Percentiles rank a stretch among this genome's conserved stretches.
phyloP scores from a whole-genome alignment of 225 moss, liverwort and hornwort genomes.

The Neckera pumila region DNA sequence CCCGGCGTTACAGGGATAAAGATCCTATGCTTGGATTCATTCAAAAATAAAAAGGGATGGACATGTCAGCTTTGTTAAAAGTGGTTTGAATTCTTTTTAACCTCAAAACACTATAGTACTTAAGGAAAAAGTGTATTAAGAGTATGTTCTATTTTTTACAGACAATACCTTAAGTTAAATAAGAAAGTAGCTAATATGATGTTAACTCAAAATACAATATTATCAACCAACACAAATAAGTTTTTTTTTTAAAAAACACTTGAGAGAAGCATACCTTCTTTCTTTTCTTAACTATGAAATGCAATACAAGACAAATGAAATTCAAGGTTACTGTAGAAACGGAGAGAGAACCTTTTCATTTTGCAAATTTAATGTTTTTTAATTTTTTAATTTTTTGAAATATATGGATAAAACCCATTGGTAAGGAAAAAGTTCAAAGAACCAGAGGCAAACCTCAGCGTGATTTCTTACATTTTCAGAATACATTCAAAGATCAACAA shows the following conservation, averaged over 20 bases:
- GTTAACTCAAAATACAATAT: neutral
- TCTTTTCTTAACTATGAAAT: neutral
- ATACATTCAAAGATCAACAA: no score
- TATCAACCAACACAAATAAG: neutral
- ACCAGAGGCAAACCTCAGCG: no score
- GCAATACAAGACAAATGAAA: neutral
- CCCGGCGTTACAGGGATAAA: no score
- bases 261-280: neutral
- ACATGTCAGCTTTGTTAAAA: neutral
- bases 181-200: neutral
- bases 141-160: neutral
- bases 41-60: fast-evolving
- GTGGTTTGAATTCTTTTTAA: neutral
- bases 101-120: neutral
- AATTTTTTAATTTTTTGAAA: no score
- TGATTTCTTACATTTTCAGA: no score
- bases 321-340: neutral
- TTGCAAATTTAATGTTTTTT: no score
- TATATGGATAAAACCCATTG: no score
- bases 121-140: neutral
- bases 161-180: neutral
- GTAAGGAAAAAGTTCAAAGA: no score
- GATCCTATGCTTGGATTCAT: neutral
- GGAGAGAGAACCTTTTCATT: no score
- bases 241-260: no score